A percentile compares a stretch with the other conserved stretches of the same genome.
phyloP scores from a whole-genome alignment of 495 filamentous ascomycete genomes.

The Tuber melanosporum region DNA sequence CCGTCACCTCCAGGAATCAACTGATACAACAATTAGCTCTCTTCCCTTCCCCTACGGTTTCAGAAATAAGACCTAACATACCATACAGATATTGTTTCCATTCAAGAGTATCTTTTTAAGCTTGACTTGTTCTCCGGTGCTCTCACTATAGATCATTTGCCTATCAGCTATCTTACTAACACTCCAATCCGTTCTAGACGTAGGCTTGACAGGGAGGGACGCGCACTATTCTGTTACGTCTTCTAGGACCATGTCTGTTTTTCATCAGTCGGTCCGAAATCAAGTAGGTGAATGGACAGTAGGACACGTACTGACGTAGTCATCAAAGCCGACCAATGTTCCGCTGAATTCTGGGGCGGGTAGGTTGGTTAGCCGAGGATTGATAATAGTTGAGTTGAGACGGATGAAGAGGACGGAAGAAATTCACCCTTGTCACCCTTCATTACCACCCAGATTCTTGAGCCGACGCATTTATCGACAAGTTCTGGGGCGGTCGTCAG shows the following conservation, averaged over 20 bases:
- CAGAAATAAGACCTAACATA: constrained; percentile 43
- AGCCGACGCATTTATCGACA: constrained; percentile 97
- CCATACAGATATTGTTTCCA: constrained; percentile 99
- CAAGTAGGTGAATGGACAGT: constrained; percentile 3
- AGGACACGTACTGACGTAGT: constrained; percentile 90
- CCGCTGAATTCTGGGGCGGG: constrained; percentile 73
- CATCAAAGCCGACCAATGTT: constrained; percentile 89
- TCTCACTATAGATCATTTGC: constrained; percentile 58
- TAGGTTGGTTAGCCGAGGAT: background rate
- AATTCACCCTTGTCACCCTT: constrained; percentile 89
- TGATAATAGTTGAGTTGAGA: background rate
- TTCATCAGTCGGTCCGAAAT: constrained; percentile 16
- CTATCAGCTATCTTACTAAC: background rate
- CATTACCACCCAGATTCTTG: constrained; percentile 98
- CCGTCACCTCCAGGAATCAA: constrained; percentile 85
- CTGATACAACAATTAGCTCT: constrained; percentile 45
- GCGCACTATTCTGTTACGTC: constrained; percentile 95
- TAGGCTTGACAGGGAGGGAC: background rate
- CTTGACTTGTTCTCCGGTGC: constrained; percentile 74
- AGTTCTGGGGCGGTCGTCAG: constrained; percentile 58
- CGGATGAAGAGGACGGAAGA: background rate
- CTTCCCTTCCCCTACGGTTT: background rate
- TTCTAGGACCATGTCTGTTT: constrained; percentile 89
- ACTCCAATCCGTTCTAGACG: background rate
- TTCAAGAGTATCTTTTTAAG: constrained; percentile 93